These are phyloP conservation scores for Leccinellum rugosiceps DNA, from an alignment of 768 basidiomycete genomes.

Conservation along the genomic window DNA sequence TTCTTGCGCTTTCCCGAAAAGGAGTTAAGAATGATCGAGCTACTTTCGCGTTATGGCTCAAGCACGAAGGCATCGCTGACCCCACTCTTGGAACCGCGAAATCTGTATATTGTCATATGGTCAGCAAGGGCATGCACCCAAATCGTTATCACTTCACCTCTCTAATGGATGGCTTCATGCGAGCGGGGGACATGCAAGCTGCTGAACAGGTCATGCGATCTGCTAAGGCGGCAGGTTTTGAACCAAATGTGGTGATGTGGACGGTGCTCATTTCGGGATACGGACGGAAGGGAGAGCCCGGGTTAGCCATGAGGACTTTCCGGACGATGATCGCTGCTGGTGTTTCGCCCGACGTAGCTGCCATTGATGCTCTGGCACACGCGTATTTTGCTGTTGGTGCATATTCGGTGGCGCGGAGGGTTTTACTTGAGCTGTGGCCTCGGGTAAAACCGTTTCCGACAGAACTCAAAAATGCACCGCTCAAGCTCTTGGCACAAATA, in stretches of 20 bases:
- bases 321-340: constrained; percentile 59
- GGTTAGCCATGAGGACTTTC: constrained; percentile 52
- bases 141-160: constrained; percentile 71
- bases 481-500: constrained; percentile 43
- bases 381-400: constrained; percentile 61
- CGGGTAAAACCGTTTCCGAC: constrained; percentile 60
- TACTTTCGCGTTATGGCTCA: constrained; percentile 60
- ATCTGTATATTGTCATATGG: constrained; percentile 53
- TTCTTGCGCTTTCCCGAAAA: constrained; percentile 46
- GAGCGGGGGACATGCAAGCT: constrained; percentile 52
- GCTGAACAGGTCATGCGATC: constrained; percentile 57
- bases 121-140: constrained; percentile 67
- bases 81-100: constrained; percentile 50
- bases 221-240: constrained; percentile 47
- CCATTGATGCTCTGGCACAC: constrained; percentile 67
- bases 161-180: constrained; percentile 71
- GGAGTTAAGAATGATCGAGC: constrained; percentile 53
- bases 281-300: constrained; percentile 56
- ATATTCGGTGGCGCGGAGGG: constrained; percentile 45
- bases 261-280: constrained; percentile 75
- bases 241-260: constrained; percentile 65
- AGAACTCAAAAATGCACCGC: constrained; percentile 39
- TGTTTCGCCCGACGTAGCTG: constrained; percentile 65
- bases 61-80: constrained; percentile 54
- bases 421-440: constrained; percentile 64